Evolutionary conservation across 306 rosid species (phyloP), one percentile per base, ranked within the genome.

Genomic region (Cucurbita ficifolia): DNA sequence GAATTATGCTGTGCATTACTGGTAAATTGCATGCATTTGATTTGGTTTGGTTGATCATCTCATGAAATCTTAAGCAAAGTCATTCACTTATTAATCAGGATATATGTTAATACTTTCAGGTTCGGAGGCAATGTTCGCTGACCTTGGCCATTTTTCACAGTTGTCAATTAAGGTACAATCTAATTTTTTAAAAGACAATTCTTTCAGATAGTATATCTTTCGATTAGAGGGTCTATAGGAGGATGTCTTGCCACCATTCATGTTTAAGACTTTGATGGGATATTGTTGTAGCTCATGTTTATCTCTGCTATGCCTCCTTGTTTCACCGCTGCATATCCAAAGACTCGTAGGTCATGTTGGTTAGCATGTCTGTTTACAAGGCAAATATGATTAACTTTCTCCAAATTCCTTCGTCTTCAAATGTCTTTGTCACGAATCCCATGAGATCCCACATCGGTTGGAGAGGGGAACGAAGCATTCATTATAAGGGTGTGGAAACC

Each of bases 81-180:
- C 29, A 33, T 61, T 72, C 60, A 38, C 69, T 35, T 42, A 19
- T 40, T 73, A 77, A 60, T 79, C 76, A 52, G 29, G 29, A 84
- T 58, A 69, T 50, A 36, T 56, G 33, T 61, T 36, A 52, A 74
- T 24, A 61, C 54, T 50, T 46, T 51, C 88, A 94, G 97, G 98
- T 71, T 91, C 95, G 8, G 98, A 94, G 84, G 98, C 97, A 59
- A 94, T 94, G 98, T 94, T 94, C 85, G 98, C 96, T 81, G 98
- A 94, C 86, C 97, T 94, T 48, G 98, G 98, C 22, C 98, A 94
- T 87, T 94, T 94, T 55, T 86, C 97, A 4, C 97, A 91, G 46
- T 80, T 86, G 72, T 94, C 97, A 59, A 90, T 94, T 82, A 82
- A 90, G 98, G 98, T 94, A 83, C 50, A 21, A 51, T 22, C 43